phyloP scores from a whole-genome alignment of 140 eudicot genomes.

The Erigeron philadelphicus region DNA sequence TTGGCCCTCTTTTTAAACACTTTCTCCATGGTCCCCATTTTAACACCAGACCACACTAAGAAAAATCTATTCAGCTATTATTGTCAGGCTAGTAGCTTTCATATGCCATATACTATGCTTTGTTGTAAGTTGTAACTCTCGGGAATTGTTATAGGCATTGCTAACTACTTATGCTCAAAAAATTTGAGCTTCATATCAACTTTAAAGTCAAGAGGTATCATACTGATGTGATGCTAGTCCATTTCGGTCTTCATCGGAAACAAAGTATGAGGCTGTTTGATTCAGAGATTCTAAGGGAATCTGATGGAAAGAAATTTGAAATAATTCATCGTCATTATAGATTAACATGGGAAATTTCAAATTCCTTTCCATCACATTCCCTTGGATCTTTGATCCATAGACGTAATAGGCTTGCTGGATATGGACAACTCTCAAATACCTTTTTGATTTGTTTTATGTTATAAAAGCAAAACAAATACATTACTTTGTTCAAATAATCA shows the following conservation, averaged over 20 bases:
- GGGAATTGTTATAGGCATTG: too few species aligned
- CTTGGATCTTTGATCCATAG: too few species aligned
- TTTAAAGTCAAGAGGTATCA: conserved; percentile 2
- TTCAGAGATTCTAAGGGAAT: too few species aligned
- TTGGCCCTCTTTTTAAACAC: neutral
- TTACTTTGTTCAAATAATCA: neutral
- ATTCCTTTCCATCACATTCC: too few species aligned
- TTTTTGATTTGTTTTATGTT: too few species aligned
- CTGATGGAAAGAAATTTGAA: too few species aligned
- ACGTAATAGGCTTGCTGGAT: too few species aligned
- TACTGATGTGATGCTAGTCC: neutral
- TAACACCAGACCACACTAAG: conserved; percentile 4
- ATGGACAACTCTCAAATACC: too few species aligned
- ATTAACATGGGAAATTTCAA: too few species aligned
- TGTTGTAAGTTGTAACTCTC: neutral
- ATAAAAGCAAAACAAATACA: neutral
- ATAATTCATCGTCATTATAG: too few species aligned
- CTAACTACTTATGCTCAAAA: neutral
- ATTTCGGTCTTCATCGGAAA: too few species aligned
- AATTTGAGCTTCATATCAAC: neutral
- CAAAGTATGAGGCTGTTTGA: too few species aligned
- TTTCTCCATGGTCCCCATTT: conserved; percentile 22
- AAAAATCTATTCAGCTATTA: conserved; percentile 12
- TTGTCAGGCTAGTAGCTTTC: neutral
- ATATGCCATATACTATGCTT: neutral